Evolutionary conservation across 192 early-diverging fungal genomes (phyloP), one percentile per base, ranked within the genome.

Genomic region (Chytriomyces sp.): DNA sequence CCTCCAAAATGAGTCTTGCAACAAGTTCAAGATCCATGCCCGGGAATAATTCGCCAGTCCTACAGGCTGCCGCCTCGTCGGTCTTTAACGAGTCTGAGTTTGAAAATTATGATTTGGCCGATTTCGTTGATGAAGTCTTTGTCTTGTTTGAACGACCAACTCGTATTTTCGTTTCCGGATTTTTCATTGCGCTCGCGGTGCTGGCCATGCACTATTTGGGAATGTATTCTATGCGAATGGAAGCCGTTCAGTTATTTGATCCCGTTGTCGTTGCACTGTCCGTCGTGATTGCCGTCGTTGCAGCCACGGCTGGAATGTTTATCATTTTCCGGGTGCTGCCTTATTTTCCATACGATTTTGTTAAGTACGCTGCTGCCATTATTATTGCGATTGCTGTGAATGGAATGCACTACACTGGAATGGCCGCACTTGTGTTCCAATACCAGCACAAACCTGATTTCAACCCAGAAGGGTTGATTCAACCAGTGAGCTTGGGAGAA

Each of bases 381-480:
- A 65, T 65, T 31, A 65, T 65, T 44, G 63, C 63, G 2, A 30
- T 65, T 0, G 63, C 63, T 14, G 63, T 65, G 39, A 65, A 65
- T 31, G 63, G 63, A 7, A 65, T 65, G 63, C 63, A 65, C 38
- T 65, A 65, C 34, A 65, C 63, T 26, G 63, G 63, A 22, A 65
- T 65, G 63, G 63, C 63, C 7, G 39, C 63, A 26, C 6, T 65
- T 0, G 14, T 6, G 7, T 65, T 22, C 63, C 7, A n/a, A 17
- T 39, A 49, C 28, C 7, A 17, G 4, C 49, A 19, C 41, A 52
- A 22, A 38, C 63, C 63, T 28, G 40, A 49, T 38, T 65, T 65
- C 34, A 17, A 40, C 28, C 26, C 63, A 2, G 26, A 19, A 49
- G 39, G 25, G 4, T 65, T 49, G 8, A 49, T 65, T 31, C 6